Conservation (phyloP, 2,329 filamentous ascomycete genomes). For the Aureobasidium sp. region DNA sequence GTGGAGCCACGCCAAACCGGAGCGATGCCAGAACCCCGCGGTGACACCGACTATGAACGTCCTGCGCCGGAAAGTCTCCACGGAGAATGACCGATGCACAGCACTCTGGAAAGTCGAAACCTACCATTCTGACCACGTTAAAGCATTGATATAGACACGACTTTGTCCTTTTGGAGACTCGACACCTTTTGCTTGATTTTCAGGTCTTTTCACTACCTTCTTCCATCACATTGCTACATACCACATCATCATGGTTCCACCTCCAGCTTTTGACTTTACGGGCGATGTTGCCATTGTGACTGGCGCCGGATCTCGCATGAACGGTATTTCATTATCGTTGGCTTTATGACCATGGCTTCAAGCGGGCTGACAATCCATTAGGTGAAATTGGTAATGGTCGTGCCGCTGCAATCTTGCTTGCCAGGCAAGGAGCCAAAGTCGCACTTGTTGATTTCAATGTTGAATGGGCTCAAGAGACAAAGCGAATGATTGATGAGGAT, state of each 20-base stretch:
- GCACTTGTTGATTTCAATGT: constrained; percentile 50
- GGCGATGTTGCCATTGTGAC: constrained; percentile 45
- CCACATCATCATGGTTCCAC: neutral
- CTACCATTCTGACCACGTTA: no score
- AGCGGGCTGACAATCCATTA: constrained; percentile 27
- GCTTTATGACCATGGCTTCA: neutral
- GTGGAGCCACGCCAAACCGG: no score
- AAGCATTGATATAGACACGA: no score
- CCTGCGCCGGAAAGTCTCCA: no score
- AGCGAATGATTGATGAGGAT: constrained; percentile 39
- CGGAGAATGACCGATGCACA: no score
- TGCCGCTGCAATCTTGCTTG: constrained; percentile 50
- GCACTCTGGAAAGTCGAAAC: no score
- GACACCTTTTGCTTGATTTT: no score
- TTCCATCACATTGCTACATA: no score
- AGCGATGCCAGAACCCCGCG: no score
- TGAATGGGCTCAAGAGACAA: constrained; percentile 44
- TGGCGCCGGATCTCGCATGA: constrained; percentile 41
- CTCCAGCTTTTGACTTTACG: neutral
- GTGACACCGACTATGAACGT: no score
- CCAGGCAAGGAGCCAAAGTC: constrained; percentile 49
- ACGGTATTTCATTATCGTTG: neutral
- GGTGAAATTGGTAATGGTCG: constrained; percentile 54
- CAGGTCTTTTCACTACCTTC: no score
- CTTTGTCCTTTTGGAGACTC: no score